Base-by-base conservation (phyloP, 2,329 filamentous ascomycete genomes). In the Fusarium sororula region DNA sequence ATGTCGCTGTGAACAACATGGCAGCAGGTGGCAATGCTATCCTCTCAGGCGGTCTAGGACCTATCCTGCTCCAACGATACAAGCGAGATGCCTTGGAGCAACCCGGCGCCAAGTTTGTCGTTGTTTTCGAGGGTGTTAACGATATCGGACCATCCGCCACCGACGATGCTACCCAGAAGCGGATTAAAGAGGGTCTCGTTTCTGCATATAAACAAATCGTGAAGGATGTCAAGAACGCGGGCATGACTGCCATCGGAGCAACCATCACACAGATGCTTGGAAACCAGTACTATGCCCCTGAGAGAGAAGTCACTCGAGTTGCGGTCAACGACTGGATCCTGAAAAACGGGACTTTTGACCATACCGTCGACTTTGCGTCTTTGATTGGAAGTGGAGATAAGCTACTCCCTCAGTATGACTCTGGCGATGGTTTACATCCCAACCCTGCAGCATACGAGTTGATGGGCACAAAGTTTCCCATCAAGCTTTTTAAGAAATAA, bases 1-100 rank as follows among this genome's bases (percentile, higher is more conserved):
- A 73, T 3, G 58, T 73, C 15, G 71, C 71, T 3, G 67, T 73
- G 28, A 73, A 73, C 32, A 73, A 73, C 50, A 70, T 74, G 45
- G 71, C 71, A 3, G 71, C 71, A 1, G 71, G 71, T 14, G 71
- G 71, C 4, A 73, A 73, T 15, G 67, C 71, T 26, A 73, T 73
- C 28, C 58, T 73, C 3, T 39, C 58, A 14, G 71, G 71, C 3
- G 71, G 71, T 8, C 66, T 73, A 1, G 71, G 71, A 1, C 71
- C 71, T 4, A 54, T 53, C 10, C 67, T 73, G 14, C 48, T 73
- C 4, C 48, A 74, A 14, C 70, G 71, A 15, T 73, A 73, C 18
- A 58, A 57, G 39, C 71, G 71, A 11, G 71, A 73, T 18, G 70
- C 71, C 2, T 11, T 73, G 2, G 53, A 74, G 3, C 71, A 73